Conservation (phyloP, 306 rosid genomes). For the Oxytropis ochrocephala region DNA sequence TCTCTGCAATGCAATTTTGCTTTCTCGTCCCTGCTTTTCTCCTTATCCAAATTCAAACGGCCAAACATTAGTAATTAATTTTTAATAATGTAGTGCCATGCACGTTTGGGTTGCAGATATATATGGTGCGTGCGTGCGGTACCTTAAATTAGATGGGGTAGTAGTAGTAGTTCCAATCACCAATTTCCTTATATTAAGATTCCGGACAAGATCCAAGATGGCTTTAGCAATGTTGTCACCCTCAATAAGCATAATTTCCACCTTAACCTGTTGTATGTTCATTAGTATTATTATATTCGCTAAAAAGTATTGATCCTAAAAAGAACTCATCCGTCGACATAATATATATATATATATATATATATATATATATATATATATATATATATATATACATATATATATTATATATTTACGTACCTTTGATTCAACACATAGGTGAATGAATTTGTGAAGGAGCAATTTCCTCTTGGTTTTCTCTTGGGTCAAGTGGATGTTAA, state of each 20-base stretch:
- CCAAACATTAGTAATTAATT: not conserved
- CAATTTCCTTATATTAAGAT: slow-evolving; percentile 22
- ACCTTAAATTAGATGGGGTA: slow-evolving; percentile 27
- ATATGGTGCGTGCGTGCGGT: no score
- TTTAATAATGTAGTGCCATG: not conserved
- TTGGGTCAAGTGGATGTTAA: slow-evolving; percentile 15
- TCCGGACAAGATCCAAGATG: slow-evolving; percentile 13
- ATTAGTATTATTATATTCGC: not conserved
- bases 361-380: no score
- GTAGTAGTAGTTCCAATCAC: slow-evolving; percentile 34
- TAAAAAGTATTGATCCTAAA: no score
- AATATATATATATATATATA: no score
- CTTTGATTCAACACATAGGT: slow-evolving; percentile 33
- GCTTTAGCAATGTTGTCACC: slow-evolving; percentile 25
- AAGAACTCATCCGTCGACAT: no score
- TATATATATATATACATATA: no score
- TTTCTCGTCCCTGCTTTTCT: slow-evolving; percentile 15
- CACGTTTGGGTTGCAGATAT: not conserved
- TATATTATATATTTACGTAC: no score
- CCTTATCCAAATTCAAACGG: not conserved
- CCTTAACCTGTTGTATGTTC: slow-evolving; percentile 27
- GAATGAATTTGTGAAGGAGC: slow-evolving; percentile 31
- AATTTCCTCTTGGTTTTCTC: slow-evolving; percentile 26
- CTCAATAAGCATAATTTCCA: slow-evolving; percentile 26
- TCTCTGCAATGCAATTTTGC: not conserved